Evolutionary conservation across 306 rosid genomes (phyloP).

Genomic region (Ziziphus jujuba): DNA sequence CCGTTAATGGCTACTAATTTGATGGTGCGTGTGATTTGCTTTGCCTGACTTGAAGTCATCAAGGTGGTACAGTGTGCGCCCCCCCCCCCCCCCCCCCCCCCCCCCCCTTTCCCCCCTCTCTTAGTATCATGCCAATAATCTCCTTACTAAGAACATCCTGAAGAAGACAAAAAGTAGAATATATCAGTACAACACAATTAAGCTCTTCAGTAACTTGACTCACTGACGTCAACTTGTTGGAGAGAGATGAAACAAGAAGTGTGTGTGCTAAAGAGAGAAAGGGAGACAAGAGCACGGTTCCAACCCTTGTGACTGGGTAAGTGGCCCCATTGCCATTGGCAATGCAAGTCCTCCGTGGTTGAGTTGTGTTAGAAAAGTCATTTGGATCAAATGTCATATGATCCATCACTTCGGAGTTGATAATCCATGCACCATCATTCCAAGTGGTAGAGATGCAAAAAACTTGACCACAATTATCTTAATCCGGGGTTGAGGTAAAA

Average conservation of each 20-base stretch:
- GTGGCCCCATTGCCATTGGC: background rate
- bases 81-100: no score
- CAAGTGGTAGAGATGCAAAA: background rate
- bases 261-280: background rate
- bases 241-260: slow-evolving; percentile 1
- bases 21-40: background rate
- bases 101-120: no score
- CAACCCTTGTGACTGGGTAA: background rate
- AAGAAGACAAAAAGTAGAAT: background rate
- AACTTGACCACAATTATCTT: background rate
- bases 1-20: background rate
- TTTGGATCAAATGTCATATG: slow-evolving; percentile 1
- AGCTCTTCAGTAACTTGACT: background rate
- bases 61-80: background rate
- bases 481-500: background rate
- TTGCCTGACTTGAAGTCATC: background rate
- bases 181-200: background rate
- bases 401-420: background rate
- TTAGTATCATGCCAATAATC: slow-evolving; percentile 17
- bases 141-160: slow-evolving; percentile 19
- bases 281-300: background rate
- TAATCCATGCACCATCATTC: background rate
- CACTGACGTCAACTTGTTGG: slow-evolving; percentile 3
- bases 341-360: background rate
- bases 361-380: background rate